A percentile compares a stretch with the other conserved stretches of the same genome.
phyloP scores from a whole-genome alignment of 75 land plant genomes.

The Pinus tabuliformis region DNA sequence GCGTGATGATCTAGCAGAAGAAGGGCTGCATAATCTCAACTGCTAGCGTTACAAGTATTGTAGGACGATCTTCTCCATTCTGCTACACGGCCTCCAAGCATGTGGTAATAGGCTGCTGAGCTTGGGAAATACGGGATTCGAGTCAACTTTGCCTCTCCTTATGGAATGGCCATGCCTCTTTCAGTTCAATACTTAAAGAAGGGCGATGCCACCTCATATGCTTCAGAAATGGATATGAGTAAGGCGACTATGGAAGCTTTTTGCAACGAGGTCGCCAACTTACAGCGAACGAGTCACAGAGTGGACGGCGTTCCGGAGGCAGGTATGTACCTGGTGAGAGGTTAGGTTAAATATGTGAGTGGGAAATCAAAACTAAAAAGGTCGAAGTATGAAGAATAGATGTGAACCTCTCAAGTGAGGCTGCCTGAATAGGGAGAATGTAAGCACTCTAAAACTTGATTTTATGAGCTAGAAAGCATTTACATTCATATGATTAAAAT shows the following conservation, averaged over 20 bases:
- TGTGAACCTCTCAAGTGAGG: too few species aligned
- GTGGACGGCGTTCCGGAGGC: not conserved
- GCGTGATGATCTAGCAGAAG: slow-evolving; percentile 38
- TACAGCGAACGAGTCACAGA: not conserved
- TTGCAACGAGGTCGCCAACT: not conserved
- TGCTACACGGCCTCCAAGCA: not conserved
- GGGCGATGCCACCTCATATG: not conserved
- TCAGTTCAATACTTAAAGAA: not conserved
- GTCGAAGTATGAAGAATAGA: too few species aligned
- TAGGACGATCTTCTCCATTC: not conserved
- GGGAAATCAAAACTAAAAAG: not conserved
- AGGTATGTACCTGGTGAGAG: not conserved
- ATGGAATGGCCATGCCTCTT: not conserved
- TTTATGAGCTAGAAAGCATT: too few species aligned
- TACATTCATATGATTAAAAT: too few species aligned
- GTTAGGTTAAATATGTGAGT: not conserved
- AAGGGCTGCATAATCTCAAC: slow-evolving; percentile 20
- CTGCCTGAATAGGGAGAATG: too few species aligned
- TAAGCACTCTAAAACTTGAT: too few species aligned
- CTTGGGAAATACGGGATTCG: too few species aligned
- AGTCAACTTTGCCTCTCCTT: too few species aligned
- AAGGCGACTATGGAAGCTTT: not conserved
- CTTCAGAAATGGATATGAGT: not conserved
- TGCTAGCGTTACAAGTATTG: not conserved
- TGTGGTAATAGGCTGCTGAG: slow-evolving; percentile 2